A percentile compares a stretch with the other conserved stretches of the same genome.
Evolutionary conservation across 2,329 filamentous ascomycete genomes (phyloP).

Genomic region (Coniella vitis): DNA sequence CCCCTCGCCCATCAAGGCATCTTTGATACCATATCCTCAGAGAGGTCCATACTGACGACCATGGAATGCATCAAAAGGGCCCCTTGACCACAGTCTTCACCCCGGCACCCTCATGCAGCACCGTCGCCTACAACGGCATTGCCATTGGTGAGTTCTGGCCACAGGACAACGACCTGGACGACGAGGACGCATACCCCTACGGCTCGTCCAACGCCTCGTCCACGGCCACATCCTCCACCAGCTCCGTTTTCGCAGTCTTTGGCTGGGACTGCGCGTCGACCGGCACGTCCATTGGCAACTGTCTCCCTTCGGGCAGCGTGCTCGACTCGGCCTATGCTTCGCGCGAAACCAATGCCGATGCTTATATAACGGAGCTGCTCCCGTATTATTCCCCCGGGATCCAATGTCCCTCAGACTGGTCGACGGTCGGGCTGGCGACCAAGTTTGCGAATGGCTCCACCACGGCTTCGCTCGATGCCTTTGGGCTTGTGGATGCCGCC

Average conservation of each 20-base stretch:
- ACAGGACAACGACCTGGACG: too few species aligned
- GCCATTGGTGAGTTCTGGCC: too few species aligned
- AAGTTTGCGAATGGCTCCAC: conserved; percentile 7
- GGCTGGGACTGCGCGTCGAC: background rate
- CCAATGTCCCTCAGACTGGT: conserved; percentile 5
- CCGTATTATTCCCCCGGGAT: conserved; percentile 8
- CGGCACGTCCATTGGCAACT: background rate
- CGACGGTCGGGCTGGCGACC: conserved; percentile 7
- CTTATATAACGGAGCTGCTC: too few species aligned
- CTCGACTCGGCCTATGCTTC: background rate
- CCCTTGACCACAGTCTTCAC: conserved; percentile 12
- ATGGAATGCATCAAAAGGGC: too few species aligned
- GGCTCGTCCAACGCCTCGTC: background rate
- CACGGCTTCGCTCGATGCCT: conserved; percentile 2
- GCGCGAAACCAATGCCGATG: too few species aligned
- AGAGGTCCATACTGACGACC: too few species aligned
- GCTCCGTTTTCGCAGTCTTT: background rate
- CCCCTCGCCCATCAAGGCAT: too few species aligned
- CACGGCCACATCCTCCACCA: background rate
- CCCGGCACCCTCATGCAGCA: conserved; percentile 7
- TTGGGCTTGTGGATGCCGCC: background rate
- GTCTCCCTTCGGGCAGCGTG: conserved; percentile 7
- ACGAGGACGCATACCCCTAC: too few species aligned
- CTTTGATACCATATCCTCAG: too few species aligned
- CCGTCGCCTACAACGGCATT: background rate